phyloP scores from a whole-genome alignment of 164 flowering plant genomes.

The Tinospora cordifolia region DNA sequence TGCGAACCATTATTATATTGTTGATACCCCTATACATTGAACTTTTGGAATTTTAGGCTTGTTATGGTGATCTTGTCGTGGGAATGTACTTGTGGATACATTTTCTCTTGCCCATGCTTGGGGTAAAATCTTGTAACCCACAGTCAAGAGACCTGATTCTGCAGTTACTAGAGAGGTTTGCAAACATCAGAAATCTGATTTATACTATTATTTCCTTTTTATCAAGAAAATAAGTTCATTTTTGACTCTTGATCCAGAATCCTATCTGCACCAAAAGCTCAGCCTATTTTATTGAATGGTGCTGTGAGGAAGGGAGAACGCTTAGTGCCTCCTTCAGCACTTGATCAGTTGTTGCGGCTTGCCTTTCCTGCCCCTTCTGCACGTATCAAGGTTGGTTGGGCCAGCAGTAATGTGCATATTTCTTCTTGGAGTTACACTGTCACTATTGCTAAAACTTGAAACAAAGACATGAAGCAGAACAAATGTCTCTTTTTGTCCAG shows the following conservation, averaged over 20 bases:
- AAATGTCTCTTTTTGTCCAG: slow-evolving; percentile 27
- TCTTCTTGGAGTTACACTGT: background rate
- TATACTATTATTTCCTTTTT: background rate
- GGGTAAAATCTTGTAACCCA: slow-evolving; percentile 66
- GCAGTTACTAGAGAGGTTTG: slow-evolving; percentile 83
- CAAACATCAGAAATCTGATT: background rate
- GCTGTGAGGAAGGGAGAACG: slow-evolving; percentile 92
- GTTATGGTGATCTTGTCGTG: slow-evolving; percentile 67
- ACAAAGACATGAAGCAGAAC: background rate
- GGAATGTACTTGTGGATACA: slow-evolving; percentile 73
- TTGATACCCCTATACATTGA: background rate
- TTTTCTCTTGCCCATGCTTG: slow-evolving; percentile 54
- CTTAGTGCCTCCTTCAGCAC: slow-evolving; percentile 66
- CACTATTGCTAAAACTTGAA: background rate
- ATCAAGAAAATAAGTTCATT: slow-evolving; percentile 1
- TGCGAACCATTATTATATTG: background rate
- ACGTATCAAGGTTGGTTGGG: slow-evolving; percentile 56
- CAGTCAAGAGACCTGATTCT: slow-evolving; percentile 80
- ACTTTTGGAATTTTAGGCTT: slow-evolving; percentile 36
- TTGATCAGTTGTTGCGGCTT: slow-evolving; percentile 50
- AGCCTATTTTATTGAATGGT: slow-evolving; percentile 56
- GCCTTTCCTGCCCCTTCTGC: slow-evolving; percentile 70
- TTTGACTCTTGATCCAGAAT: slow-evolving; percentile 39
- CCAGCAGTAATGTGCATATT: slow-evolving; percentile 9
- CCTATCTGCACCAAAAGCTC: slow-evolving; percentile 69